A percentile compares a stretch with the other conserved stretches of the same genome.
Conservation (phyloP, 1,284 basidiomycete genomes). For the Puccinia novopanici region DNA sequence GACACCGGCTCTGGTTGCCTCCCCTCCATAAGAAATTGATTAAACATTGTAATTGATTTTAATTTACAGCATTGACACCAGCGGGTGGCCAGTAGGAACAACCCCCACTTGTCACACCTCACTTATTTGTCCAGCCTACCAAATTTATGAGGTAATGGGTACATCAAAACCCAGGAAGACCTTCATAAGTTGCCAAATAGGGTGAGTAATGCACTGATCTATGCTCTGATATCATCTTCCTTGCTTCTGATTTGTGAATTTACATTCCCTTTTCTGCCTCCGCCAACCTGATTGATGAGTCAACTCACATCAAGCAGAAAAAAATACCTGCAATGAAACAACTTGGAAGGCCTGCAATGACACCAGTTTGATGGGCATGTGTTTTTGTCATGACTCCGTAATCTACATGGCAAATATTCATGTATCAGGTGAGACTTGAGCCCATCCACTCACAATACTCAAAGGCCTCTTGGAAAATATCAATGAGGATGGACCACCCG, state of each 20-base stretch:
- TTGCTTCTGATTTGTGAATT: neutral
- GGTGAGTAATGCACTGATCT: no score
- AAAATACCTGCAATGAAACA: conserved; percentile 5
- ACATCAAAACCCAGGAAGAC: neutral
- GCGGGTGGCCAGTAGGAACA: neutral
- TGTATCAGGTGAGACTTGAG: neutral
- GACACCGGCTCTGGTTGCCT: neutral
- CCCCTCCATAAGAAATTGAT: neutral
- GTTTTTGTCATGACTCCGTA: conserved; percentile 2
- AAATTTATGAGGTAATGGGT: neutral
- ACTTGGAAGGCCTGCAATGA: conserved; percentile 25
- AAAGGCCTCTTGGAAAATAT: neutral
- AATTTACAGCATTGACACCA: conserved; percentile 22
- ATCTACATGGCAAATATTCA: conserved; percentile 12
- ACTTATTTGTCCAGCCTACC: neutral
- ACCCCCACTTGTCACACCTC: neutral
- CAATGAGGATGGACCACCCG: neutral
- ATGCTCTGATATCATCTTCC: no score
- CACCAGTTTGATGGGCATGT: conserved; percentile 7
- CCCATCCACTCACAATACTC: neutral
- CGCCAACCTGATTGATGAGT: conserved; percentile 8
- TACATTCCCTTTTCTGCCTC: no score
- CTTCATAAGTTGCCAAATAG: neutral
- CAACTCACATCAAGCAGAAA: neutral
- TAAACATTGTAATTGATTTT: neutral